phyloP scores from a whole-genome alignment of 2,329 filamentous ascomycete genomes.

The Juglanconis juglandina region DNA sequence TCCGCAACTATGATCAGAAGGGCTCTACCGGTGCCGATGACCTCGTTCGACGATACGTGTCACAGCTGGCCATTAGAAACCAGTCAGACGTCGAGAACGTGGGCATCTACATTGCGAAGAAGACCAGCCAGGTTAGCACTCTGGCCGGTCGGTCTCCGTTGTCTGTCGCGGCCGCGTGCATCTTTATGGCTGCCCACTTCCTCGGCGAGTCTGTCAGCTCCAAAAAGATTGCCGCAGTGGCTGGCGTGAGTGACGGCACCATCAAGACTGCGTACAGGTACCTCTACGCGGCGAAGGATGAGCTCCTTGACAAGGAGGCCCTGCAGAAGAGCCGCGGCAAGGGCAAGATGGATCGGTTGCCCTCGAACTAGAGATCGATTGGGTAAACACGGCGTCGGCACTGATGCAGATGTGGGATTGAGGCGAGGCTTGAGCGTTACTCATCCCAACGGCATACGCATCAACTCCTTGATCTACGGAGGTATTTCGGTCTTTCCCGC shows the following conservation, averaged over 20 bases:
- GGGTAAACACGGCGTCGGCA: not conserved
- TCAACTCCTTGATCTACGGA: not conserved
- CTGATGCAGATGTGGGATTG: not conserved
- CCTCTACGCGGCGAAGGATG: slow-evolving; percentile 58
- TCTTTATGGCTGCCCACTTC: slow-evolving; percentile 90
- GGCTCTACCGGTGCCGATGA: slow-evolving; percentile 77
- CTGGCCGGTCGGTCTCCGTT: slow-evolving; percentile 90
- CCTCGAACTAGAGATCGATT: slow-evolving; percentile 34
- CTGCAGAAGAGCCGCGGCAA: slow-evolving; percentile 42
- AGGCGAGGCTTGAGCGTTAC: not conserved
- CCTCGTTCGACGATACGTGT: slow-evolving; percentile 87
- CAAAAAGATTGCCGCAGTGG: slow-evolving; percentile 82
- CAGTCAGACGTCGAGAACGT: slow-evolving; percentile 74
- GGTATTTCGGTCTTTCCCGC: not conserved
- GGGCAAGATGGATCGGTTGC: slow-evolving; percentile 69
- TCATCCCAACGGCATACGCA: not conserved
- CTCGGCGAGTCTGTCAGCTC: slow-evolving; percentile 74
- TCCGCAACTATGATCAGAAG: slow-evolving; percentile 69
- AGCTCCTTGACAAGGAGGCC: slow-evolving; percentile 15
- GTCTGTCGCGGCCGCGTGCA: slow-evolving; percentile 90
- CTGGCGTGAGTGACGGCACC: slow-evolving; percentile 91
- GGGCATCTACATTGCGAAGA: slow-evolving; percentile 72
- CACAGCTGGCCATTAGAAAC: slow-evolving; percentile 70
- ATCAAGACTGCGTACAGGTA: slow-evolving; percentile 95
- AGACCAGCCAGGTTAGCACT: slow-evolving; percentile 72